Evolutionary conservation across 768 basidiomycete species (phyloP), one percentile per base, ranked within the genome.

Genomic region (Hygrophorus pudorinus): DNA sequence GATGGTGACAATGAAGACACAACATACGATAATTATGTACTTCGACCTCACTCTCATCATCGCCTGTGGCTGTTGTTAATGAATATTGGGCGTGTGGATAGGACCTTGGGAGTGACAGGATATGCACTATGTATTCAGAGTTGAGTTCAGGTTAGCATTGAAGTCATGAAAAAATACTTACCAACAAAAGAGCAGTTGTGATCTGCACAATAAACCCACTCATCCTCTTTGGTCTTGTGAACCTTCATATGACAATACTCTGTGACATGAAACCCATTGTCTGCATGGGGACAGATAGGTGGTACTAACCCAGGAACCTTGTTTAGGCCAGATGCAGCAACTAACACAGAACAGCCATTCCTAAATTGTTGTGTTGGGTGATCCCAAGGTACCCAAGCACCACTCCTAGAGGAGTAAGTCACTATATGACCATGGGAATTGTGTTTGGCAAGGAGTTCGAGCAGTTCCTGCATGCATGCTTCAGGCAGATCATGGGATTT

Each of bases 91-190:
- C n/a, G n/a, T n/a, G n/a, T n/a, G n/a, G n/a, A n/a, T n/a, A n/a
- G 7, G 20, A 13, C 3, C 13, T 41, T 5, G 17, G 21, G 40
- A 41, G 14, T 14, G 40, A 27, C n/a, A 27, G 40, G n/a, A 41
- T 41, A 30, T 30, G 40, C n/a, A 41, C 40, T 24, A 27, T n/a
- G n/a, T n/a, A n/a, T n/a, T n/a, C n/a, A n/a, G n/a, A n/a, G 41
- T 79, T 79, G 46, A 84, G 81, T 48, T n/a, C n/a, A n/a, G 73
- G 80, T 45, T 48, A 20, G 49, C 55, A 14, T 47, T 51, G 38
- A 18, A 13, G 12, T 38, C 21, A 38, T 18, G 38, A 13, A 24
- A 38, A 38, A 17, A 38, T 12, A 17, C 21, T 17, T 12, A 38
- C 38, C 21, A 18, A 17, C 12, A 18, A 38, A 38, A n/a, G 38